Percentiles rank a stretch among this genome's conserved stretches.
Evolutionary conservation across 1,284 basidiomycete species (phyloP).

Genomic region (Ceratobasidium sp.): DNA sequence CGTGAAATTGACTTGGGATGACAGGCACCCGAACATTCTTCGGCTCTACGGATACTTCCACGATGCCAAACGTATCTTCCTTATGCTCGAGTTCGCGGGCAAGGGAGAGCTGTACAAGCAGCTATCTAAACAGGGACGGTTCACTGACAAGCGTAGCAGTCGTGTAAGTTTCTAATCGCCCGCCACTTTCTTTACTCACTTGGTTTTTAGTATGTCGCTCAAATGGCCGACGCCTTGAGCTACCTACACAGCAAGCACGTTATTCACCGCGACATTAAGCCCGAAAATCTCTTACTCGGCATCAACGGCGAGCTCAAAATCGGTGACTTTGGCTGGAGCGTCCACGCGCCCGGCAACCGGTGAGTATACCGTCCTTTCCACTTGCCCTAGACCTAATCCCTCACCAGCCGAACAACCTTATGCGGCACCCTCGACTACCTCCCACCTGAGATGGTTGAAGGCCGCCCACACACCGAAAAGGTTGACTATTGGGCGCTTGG

Average conservation of each 20-base stretch:
- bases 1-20: neutral
- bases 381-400: neutral
- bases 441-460: constrained; percentile 98
- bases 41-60: constrained; percentile 97
- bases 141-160: constrained; percentile 85
- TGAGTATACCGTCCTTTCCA: constrained; percentile 34
- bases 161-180: constrained; percentile 49
- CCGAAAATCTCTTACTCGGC: constrained; percentile 94
- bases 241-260: constrained; percentile 97
- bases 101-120: constrained; percentile 97
- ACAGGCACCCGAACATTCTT: constrained; percentile 90
- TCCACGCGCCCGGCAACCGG: constrained; percentile 93
- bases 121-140: constrained; percentile 82
- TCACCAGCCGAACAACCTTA: constrained; percentile 70
- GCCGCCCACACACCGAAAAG: constrained; percentile 82
- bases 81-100: constrained; percentile 96
- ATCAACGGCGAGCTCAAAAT: constrained; percentile 98
- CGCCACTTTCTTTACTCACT: neutral
- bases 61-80: constrained; percentile 96
- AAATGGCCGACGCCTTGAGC: constrained; percentile 95
- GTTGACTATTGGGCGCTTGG: constrained; percentile 98
- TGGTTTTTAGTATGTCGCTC: constrained; percentile 81
- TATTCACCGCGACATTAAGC: constrained; percentile 99
- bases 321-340: constrained; percentile 98
- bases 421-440: constrained; percentile 98